Conservation (phyloP, 371 early-diverging fungal species). For the Mucor mucedo region DNA sequence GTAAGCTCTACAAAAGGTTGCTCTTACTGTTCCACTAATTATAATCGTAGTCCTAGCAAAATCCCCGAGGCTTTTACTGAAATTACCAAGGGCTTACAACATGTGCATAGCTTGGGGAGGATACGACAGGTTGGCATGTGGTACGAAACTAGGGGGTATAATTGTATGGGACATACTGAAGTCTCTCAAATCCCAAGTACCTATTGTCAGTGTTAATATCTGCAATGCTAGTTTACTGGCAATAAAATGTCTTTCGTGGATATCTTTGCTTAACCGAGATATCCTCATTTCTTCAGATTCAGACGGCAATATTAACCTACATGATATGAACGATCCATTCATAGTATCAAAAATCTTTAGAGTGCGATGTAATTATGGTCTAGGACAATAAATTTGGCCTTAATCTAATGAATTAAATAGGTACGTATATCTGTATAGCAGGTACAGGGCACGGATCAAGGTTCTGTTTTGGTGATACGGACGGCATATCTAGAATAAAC, state of each 20-base stretch:
- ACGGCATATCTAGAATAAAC: conserved; percentile 2
- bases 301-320: conserved; percentile 5
- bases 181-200: conserved; percentile 19
- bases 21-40: neutral
- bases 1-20: conserved; percentile 24
- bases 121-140: conserved; percentile 30
- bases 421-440: conserved; percentile 4
- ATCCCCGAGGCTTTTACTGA: conserved; percentile 22
- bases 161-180: conserved; percentile 31
- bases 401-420: neutral
- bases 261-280: neutral
- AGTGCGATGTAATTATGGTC: conserved; percentile 7
- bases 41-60: conserved; percentile 28
- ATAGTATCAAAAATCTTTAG: conserved; percentile 5
- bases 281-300: conserved; percentile 11
- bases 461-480: conserved; percentile 11
- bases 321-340: conserved; percentile 26
- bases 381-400: too few species aligned
- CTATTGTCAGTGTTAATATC: conserved; percentile 11
- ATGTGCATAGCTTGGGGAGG: conserved; percentile 37
- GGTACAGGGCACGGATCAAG: conserved; percentile 14
- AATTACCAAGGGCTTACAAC: conserved; percentile 12
- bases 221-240: neutral
- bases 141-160: conserved; percentile 33
- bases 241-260: conserved; percentile 18